phyloP scores from a whole-genome alignment of 768 basidiomycete species.

The Paxillus rubicundulus region DNA sequence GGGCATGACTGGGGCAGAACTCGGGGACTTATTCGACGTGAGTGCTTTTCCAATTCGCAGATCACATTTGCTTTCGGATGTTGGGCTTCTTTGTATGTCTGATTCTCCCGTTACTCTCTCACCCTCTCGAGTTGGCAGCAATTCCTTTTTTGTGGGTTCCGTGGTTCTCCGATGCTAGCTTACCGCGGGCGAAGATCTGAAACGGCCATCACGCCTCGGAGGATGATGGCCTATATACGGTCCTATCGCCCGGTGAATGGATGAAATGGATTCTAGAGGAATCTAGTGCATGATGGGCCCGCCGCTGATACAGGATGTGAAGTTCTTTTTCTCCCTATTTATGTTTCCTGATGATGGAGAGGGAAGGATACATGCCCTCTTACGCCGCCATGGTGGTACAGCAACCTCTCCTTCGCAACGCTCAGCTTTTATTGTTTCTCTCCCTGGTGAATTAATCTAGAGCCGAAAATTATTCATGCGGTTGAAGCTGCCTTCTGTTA shows the following conservation, averaged over 20 bases:
- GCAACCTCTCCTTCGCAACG: neutral
- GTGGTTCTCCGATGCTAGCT: conserved; percentile 3
- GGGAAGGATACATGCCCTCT: neutral
- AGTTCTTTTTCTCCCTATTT: neutral
- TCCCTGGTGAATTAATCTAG: too few relatives aligned
- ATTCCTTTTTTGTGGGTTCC: neutral
- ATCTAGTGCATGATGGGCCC: neutral
- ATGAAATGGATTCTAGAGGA: neutral
- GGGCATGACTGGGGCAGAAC: conserved; percentile 29
- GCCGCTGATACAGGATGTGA: neutral
- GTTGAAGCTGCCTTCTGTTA: neutral
- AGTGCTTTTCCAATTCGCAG: conserved; percentile 11
- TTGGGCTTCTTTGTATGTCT: neutral
- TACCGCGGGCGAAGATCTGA: conserved; percentile 17
- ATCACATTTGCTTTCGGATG: neutral
- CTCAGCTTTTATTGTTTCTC: too few relatives aligned
- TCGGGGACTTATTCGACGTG: conserved; percentile 33
- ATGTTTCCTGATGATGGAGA: neutral
- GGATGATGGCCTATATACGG: conserved; percentile 1
- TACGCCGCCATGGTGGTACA: neutral
- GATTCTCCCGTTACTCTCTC: conserved; percentile 13
- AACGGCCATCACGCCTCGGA: conserved; percentile 1
- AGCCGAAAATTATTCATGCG: too few relatives aligned
- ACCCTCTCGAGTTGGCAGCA: conserved; percentile 9
- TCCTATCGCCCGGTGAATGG: conserved; percentile 10